These are phyloP conservation scores for Ziziphus jujuba DNA, from an alignment of 306 rosid genomes.

Conservation along the genomic window DNA sequence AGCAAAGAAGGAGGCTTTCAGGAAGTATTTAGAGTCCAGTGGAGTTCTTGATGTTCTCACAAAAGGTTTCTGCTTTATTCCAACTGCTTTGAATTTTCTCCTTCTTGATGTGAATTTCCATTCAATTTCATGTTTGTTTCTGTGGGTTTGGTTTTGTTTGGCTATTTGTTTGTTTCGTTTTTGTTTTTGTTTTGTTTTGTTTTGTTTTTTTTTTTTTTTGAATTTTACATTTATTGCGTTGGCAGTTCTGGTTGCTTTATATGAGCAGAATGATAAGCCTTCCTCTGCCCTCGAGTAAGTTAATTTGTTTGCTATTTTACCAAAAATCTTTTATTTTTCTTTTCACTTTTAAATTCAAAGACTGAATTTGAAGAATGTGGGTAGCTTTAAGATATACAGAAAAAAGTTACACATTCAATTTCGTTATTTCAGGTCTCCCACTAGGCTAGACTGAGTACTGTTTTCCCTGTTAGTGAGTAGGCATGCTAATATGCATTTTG, in stretches of 20 bases:
- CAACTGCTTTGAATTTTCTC: background rate
- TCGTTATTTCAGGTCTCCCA: too few species aligned
- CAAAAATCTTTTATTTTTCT: background rate
- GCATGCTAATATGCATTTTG: too few species aligned
- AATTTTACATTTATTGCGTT: constrained; percentile 16
- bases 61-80: constrained; percentile 55
- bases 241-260: constrained; percentile 83
- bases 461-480: too few species aligned
- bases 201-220: too few species aligned
- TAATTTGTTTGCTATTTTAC: constrained; percentile 16
- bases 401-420: too few species aligned
- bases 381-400: too few species aligned
- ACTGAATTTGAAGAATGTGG: background rate
- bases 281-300: constrained; percentile 90
- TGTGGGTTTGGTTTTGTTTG: background rate
- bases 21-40: constrained; percentile 92
- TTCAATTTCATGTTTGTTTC: background rate
- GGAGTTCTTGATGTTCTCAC: constrained; percentile 94
- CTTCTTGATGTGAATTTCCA: background rate
- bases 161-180: background rate
- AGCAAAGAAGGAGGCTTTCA: constrained; percentile 83
- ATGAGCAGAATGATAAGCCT: constrained; percentile 97
- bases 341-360: background rate
- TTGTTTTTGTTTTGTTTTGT: too few species aligned
- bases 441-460: too few species aligned